phyloP scores from a whole-genome alignment of 2,329 filamentous ascomycete species.

The Venturia aucupariae region DNA sequence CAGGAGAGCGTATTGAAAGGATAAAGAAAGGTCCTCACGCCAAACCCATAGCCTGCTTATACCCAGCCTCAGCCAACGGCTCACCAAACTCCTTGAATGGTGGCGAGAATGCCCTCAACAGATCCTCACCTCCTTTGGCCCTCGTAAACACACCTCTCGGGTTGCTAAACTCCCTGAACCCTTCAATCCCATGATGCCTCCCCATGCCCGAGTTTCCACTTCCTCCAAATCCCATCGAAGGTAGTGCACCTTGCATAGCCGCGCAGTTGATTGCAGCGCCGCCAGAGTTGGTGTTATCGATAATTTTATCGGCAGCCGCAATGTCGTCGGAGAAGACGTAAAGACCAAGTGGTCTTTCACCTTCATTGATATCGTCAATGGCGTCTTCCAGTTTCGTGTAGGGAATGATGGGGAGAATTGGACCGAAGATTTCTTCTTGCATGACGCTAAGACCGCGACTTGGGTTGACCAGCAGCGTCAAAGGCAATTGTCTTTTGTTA shows the following conservation, averaged over 20 bases:
- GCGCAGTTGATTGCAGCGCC: slow-evolving; percentile 14
- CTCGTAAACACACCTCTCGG: slow-evolving; percentile 11
- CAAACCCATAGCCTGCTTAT: slow-evolving; percentile 13
- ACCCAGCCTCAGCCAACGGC: slow-evolving; percentile 11
- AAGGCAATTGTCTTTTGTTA: slow-evolving; percentile 9
- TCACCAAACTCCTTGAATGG: slow-evolving; percentile 6
- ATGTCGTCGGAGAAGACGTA: slow-evolving; percentile 13
- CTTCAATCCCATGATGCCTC: slow-evolving; percentile 12
- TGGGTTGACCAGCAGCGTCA: slow-evolving; percentile 12
- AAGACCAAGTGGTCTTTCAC: slow-evolving; percentile 13
- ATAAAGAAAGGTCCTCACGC: background rate
- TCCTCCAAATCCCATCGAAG: slow-evolving; percentile 12
- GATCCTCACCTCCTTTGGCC: background rate
- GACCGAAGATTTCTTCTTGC: slow-evolving; percentile 14
- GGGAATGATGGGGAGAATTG: slow-evolving; percentile 10
- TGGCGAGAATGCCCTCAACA: slow-evolving; percentile 9
- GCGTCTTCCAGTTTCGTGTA: slow-evolving; percentile 10
- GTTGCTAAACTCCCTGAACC: slow-evolving; percentile 13
- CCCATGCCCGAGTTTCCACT: slow-evolving; percentile 13
- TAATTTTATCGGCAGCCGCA: slow-evolving; percentile 7
- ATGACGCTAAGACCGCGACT: slow-evolving; percentile 6
- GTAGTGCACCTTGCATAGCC: slow-evolving; percentile 12
- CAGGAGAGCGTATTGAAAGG: too few species aligned
- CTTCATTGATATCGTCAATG: slow-evolving; percentile 12
- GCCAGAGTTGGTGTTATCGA: slow-evolving; percentile 13